Evolutionary conservation across 441 rosid species (phyloP).

Genomic region (Manihot esculenta): DNA sequence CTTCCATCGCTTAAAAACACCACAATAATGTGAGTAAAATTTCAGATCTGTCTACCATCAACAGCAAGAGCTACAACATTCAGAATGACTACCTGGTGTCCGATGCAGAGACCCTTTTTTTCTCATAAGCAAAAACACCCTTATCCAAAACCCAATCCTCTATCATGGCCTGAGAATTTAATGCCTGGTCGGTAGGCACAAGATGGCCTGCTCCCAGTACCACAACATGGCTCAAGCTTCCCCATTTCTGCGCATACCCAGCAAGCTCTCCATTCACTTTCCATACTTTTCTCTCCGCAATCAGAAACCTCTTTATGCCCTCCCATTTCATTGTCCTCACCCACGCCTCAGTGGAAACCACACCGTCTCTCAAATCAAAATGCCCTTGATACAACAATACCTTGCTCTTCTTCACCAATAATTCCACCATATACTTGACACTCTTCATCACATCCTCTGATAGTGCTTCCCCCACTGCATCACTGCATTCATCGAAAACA

Average conservation of each 20-base stretch:
- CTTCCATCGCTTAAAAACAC: too few species aligned
- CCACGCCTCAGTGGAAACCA: conserved; percentile 77
- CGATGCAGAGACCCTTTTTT: background rate
- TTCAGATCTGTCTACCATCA: too few species aligned
- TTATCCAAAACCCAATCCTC: conserved; percentile 65
- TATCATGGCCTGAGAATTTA: conserved; percentile 68
- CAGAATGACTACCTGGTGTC: background rate
- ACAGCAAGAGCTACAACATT: background rate
- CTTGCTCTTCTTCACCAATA: conserved; percentile 43
- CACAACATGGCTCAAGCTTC: conserved; percentile 52
- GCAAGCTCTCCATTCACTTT: conserved; percentile 50
- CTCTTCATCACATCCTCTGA: conserved; percentile 77
- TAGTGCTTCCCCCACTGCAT: conserved; percentile 40
- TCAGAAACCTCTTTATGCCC: conserved; percentile 36
- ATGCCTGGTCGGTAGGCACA: conserved; percentile 60
- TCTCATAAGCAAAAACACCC: conserved; percentile 37
- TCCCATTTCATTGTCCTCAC: conserved; percentile 68
- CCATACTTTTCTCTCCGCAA: conserved; percentile 70
- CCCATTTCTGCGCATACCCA: conserved; percentile 72
- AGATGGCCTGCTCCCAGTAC: conserved; percentile 73
- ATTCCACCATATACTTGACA: conserved; percentile 71
- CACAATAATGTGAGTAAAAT: too few species aligned
- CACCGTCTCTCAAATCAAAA: conserved; percentile 63
- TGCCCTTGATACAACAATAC: conserved; percentile 74
- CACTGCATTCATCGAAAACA: conserved; percentile 52